A percentile compares a stretch with the other conserved stretches of the same genome.
These are phyloP conservation scores for Colletotrichum sp. DNA, from an alignment of 2,329 filamentous ascomycete species.

Conservation along the genomic window DNA sequence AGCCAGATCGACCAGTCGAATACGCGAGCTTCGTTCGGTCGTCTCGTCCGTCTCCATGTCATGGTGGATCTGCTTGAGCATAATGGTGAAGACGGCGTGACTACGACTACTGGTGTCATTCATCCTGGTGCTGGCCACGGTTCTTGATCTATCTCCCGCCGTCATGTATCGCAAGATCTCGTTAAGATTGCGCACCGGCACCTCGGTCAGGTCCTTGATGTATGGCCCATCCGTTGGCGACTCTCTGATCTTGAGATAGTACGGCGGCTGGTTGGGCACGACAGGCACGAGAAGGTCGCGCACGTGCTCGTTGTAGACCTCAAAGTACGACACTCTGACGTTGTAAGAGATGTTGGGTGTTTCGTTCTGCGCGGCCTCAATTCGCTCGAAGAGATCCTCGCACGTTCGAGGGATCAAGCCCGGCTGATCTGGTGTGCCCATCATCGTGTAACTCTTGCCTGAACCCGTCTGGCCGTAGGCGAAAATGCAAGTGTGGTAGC, in stretches of 20 bases:
- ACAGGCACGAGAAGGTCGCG: constrained; percentile 87
- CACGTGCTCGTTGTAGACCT: constrained; percentile 99
- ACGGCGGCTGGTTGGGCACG: constrained; percentile 71
- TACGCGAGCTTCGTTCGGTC: constrained; percentile 91
- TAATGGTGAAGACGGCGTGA: constrained; percentile 97
- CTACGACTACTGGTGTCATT: constrained; percentile 97
- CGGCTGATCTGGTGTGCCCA: constrained; percentile 85
- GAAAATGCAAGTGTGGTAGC: constrained; percentile 99
- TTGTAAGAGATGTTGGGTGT: constrained; percentile 95
- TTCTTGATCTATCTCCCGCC: constrained; percentile 85
- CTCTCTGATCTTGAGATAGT: constrained; percentile 97
- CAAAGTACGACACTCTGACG: constrained; percentile 97
- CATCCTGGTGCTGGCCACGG: constrained; percentile 96
- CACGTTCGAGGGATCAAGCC: constrained; percentile 95
- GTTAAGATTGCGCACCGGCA: constrained; percentile 83
- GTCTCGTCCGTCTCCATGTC: constrained; percentile 98
- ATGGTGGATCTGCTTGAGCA: constrained; percentile 97
- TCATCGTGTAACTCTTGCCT: constrained; percentile 98
- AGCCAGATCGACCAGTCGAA: constrained; percentile 92
- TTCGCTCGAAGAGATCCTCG: constrained; percentile 93
- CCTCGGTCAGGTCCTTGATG: constrained; percentile 94
- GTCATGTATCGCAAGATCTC: constrained; percentile 94
- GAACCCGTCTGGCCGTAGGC: constrained; percentile 98
- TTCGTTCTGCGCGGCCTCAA: constrained; percentile 77
- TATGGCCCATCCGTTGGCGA: constrained; percentile 95